Evolutionary conservation across 129 eudicot genomes (phyloP), one percentile per base, ranked within the genome.

Genomic region (Mikania micrantha): DNA sequence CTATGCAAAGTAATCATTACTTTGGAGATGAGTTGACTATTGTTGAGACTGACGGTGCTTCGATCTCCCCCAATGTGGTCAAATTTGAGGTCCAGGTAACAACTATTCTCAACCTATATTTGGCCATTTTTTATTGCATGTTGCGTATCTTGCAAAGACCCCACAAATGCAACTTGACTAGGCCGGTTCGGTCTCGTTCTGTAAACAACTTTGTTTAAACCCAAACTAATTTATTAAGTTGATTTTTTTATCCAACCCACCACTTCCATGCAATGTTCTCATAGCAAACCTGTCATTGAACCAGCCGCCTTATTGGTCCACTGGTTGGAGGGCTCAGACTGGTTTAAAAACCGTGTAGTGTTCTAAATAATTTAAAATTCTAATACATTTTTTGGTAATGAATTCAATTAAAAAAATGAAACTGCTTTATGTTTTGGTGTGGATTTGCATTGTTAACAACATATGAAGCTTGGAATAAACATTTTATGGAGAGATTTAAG

Each of bases 61-160:
- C 64, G 16, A 87, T 75, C 42, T 81, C 80, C 64, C 77, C 82
- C 38, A 78, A 85, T 66, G 95, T 86, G 12, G 89, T 92, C 44
- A 88, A 92, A 76, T 92, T 92, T 80, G 98, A 92, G 79, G 84
- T 92, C 75, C 98, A 92, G 98, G 98, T 92, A 84, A 67, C 9
- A 4, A 15, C 35, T 10, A 25, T 54, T 54, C 61, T 54, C 36
- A 27, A 56, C 62, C 38, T 70, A 3, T 64, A 5, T 42, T 48
- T 72, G 24, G 83, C 17, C 25, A 17, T 1, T 17, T 15, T 48
- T 7, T 6, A 17, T 48, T 25, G 8, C 7, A 34, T 32, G 39
- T n/a, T 35, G 63, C 35, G 47, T 44, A 8, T 52, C 20, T 53
- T 56, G 62, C 62, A 27, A 5, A 56, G 4, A 2, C 19, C 28